Percentiles rank a stretch among this genome's conserved stretches.
Conservation (phyloP, 192 early-diverging fungal genomes). For the Ambispora gerdemannii region DNA sequence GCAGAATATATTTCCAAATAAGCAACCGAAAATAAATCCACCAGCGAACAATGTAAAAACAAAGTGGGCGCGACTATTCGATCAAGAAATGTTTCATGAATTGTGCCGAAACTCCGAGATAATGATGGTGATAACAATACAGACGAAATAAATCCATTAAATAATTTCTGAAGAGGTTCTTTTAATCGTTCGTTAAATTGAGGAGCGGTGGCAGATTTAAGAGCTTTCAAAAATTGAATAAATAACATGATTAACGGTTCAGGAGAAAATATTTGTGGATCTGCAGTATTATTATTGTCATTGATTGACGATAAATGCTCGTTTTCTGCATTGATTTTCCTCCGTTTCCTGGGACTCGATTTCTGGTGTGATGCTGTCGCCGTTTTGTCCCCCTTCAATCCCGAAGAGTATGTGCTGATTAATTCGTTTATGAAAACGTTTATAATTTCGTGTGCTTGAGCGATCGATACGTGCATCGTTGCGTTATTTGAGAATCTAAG, state of each 20-base stretch:
- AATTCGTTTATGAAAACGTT: not conserved
- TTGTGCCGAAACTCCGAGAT: too few relatives aligned
- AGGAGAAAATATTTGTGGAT: too few relatives aligned
- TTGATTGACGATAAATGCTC: too few relatives aligned
- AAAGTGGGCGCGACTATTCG: too few relatives aligned
- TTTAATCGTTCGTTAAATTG: not conserved
- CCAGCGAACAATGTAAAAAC: slow-evolving; percentile 10
- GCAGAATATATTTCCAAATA: too few relatives aligned
- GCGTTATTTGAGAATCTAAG: slow-evolving; percentile 20
- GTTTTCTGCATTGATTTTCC: too few relatives aligned
- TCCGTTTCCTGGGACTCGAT: too few relatives aligned
- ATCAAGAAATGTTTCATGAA: too few relatives aligned
- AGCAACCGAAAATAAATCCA: too few relatives aligned
- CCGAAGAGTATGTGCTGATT: not conserved
- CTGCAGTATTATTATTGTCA: not conserved
- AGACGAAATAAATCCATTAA: slow-evolving; percentile 1
- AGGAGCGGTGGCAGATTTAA: not conserved
- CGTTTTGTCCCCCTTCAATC: too few relatives aligned
- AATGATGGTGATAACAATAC: not conserved
- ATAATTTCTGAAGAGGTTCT: not conserved
- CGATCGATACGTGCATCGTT: not conserved
- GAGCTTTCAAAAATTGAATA: slow-evolving; percentile 1
- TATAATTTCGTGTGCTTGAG: slow-evolving; percentile 9
- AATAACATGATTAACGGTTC: slow-evolving; percentile 3
- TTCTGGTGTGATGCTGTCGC: too few relatives aligned